Evolutionary conservation across 495 filamentous ascomycete genomes (phyloP), one percentile per base, ranked within the genome.

Genomic region (Penicillium pulvis): DNA sequence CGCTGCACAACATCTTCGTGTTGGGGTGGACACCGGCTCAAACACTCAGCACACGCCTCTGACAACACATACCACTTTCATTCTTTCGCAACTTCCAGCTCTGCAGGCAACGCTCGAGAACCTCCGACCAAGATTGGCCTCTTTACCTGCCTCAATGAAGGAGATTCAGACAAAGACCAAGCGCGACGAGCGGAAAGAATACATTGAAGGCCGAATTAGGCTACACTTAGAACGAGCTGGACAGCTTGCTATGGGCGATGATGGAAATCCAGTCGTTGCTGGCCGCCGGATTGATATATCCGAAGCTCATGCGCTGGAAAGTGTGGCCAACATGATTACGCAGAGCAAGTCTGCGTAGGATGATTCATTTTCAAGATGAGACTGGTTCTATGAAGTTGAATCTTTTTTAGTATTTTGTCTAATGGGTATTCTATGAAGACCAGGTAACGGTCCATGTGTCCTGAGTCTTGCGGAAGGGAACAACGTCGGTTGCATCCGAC

Each of bases 61-160:
- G 0, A 87, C 86, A 14, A 92, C 90, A 0, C 88, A 91, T 6
- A 86, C 92, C 0, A 84, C 83, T 3, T 97, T 97, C 68, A 85
- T 88, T 4, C 73, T 91, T 17, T 88, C 87, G 1, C 94, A 98
- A 71, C 79, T 97, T 11, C 89, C 90, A 11, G 84, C 88, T 0
- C 79, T 98, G 28, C 84, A 90, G 52, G 75, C 82, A 4, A 75
- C 92, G 4, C 79, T 91, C 0, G 75, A 79, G 3, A 75, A 83
- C 23, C 71, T 98, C 53, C 77, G 85, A 19, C 84, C 83, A 0
- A 81, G 86, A 59, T 63, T 87, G 67, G 76, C 81, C 2, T 76
- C 79, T 4, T 64, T 93, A 28, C 76, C 73, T 1, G 64, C 73
- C 8, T 63, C 67, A 7, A 64, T 67, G 4, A 68, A 68, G 7